phyloP scores from a whole-genome alignment of 2,329 filamentous ascomycete species.

The Beauveria brongniartii region DNA sequence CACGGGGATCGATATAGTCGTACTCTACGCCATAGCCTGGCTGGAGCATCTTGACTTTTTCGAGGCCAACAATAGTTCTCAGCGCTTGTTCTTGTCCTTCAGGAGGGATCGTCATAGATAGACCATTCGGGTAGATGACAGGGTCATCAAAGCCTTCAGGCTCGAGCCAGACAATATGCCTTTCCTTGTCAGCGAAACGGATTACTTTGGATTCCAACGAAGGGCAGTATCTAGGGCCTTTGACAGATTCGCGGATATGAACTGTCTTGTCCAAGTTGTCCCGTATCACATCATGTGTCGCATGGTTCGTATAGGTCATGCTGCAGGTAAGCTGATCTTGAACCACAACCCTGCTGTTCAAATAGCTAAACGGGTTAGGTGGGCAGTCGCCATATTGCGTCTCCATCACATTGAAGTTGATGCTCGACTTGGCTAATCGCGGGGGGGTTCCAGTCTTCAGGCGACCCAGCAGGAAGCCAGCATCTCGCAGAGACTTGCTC shows the following conservation, averaged over 20 bases:
- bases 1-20: slow-evolving; percentile 92
- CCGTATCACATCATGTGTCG: slow-evolving; percentile 74
- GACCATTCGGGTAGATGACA: slow-evolving; percentile 89
- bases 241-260: slow-evolving; percentile 91
- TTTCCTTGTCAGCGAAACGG: slow-evolving; percentile 70
- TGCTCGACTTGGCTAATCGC: slow-evolving; percentile 70
- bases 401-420: slow-evolving; percentile 67
- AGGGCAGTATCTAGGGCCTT: slow-evolving; percentile 89
- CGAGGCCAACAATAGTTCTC: slow-evolving; percentile 80
- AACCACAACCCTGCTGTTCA: slow-evolving; percentile 72
- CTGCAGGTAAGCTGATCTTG: slow-evolving; percentile 78
- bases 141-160: slow-evolving; percentile 89
- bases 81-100: slow-evolving; percentile 80
- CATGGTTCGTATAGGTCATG: slow-evolving; percentile 78
- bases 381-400: slow-evolving; percentile 75
- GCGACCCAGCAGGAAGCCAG: slow-evolving; percentile 81
- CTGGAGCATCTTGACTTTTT: slow-evolving; percentile 85
- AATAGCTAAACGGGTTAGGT: slow-evolving; percentile 83
- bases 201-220: slow-evolving; percentile 93
- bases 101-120: slow-evolving; percentile 92
- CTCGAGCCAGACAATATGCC: slow-evolving; percentile 92
- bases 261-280: slow-evolving; percentile 92
- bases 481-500: slow-evolving; percentile 80
- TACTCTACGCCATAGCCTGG: slow-evolving; percentile 97
- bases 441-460: slow-evolving; percentile 96